Percentiles rank a stretch among this genome's conserved stretches.
Conservation (phyloP, 2,329 filamentous ascomycete genomes). For the Cladophialophora immunda region DNA sequence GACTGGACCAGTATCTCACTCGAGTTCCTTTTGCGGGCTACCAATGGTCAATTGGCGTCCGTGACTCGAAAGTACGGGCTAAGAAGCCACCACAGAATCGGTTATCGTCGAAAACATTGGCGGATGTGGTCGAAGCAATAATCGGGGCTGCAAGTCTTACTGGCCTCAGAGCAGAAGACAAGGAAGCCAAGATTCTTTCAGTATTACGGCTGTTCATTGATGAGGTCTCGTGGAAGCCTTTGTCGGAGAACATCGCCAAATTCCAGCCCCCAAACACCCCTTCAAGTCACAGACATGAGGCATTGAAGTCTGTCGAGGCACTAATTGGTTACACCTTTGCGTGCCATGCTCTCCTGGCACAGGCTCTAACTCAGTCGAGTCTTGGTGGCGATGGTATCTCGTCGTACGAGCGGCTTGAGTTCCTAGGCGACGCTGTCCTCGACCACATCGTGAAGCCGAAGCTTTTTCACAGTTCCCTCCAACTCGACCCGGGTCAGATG, state of each 20-base stretch:
- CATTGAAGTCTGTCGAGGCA: conserved; percentile 58
- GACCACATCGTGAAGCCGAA: conserved; percentile 76
- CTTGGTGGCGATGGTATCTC: conserved; percentile 12
- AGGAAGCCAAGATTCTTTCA: conserved; percentile 54
- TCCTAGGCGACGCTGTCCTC: conserved; percentile 84
- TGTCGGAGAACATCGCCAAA: conserved; percentile 49
- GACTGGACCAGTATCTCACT: conserved; percentile 77
- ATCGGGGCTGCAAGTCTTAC: conserved; percentile 78
- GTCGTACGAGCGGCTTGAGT: conserved; percentile 79
- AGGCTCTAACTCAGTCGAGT: conserved; percentile 78
- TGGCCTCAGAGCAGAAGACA: conserved; percentile 63
- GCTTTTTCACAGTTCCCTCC: conserved; percentile 52
- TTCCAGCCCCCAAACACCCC: conserved; percentile 5
- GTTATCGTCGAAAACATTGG: conserved; percentile 79
- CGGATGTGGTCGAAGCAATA: conserved; percentile 86
- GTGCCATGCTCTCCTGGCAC: conserved; percentile 73
- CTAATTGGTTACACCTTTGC: conserved; percentile 77
- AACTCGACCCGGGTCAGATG: conserved; percentile 68
- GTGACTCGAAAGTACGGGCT: background rate
- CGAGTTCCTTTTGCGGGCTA: conserved; percentile 70
- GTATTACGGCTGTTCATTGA: conserved; percentile 70
- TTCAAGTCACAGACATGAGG: background rate
- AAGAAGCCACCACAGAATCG: conserved; percentile 40
- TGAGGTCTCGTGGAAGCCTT: conserved; percentile 63
- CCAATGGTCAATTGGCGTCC: conserved; percentile 72